Conservation (phyloP, 2,329 filamentous ascomycete genomes). For the Trichoderma koningiopsis region DNA sequence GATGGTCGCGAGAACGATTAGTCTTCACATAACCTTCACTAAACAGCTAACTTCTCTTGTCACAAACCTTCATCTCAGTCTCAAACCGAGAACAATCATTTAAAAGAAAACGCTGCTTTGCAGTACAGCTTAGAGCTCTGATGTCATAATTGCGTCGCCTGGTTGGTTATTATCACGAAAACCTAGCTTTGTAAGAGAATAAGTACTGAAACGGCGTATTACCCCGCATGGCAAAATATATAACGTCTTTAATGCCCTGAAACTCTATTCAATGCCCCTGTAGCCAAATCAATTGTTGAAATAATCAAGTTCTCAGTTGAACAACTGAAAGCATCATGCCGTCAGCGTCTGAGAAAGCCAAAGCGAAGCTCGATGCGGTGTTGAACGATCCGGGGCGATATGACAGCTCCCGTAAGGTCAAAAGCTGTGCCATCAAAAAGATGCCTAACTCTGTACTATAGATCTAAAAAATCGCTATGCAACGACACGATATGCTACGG, state of each 20-base stretch:
- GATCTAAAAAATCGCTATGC: conserved; percentile 19
- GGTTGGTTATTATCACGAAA: background rate
- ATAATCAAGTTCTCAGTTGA: background rate
- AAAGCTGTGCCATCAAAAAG: background rate
- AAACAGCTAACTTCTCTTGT: background rate
- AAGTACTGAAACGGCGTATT: background rate
- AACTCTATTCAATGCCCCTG: background rate
- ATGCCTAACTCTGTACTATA: conserved; percentile 7
- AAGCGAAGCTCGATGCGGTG: conserved; percentile 18
- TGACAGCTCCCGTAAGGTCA: conserved; percentile 16
- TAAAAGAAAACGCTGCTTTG: background rate
- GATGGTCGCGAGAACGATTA: background rate
- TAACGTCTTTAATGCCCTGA: background rate
- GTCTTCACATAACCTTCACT: background rate
- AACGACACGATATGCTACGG: conserved; percentile 18
- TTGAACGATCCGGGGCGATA: conserved; percentile 20
- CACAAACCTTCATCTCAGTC: background rate
- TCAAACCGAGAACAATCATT: background rate
- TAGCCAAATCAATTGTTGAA: background rate
- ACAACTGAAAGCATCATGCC: background rate
- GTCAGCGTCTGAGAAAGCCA: conserved; percentile 16
- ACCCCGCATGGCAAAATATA: conserved; percentile 18
- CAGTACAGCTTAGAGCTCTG: background rate
- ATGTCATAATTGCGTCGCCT: conserved; percentile 16
- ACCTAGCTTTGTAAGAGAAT: conserved; percentile 2